Evolutionary conservation across 1,284 basidiomycete species (phyloP), one percentile per base, ranked within the genome.

Genomic region (Malassezia psittaci): DNA sequence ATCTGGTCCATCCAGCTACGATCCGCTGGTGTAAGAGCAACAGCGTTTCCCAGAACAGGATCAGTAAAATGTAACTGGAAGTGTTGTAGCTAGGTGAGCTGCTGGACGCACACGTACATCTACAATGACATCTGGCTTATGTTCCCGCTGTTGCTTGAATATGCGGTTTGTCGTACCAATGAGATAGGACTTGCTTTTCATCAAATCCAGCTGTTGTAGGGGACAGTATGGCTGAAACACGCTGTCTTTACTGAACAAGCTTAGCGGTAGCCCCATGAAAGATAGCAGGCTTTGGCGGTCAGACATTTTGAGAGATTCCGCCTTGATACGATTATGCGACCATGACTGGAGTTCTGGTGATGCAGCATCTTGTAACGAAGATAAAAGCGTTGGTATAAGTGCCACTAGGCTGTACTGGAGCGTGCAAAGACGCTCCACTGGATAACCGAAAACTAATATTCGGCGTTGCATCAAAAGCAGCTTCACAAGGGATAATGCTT

Each of bases 191-290:
- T 86, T 85, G 32, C 85, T 83, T 65, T 82, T 84, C 39, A 94
- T 77, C 77, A 90, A 82, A 63, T 96, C 93, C 15, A 96, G 80
- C 76, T 99, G 91, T 75, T 99, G 93, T 8, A 99, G 76, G 0
- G 93, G 93, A 19, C 98, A 79, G 76, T 96, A 99, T 1, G 93
- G 94, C 76, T 99, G 93, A 78, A 98, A 99, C 78, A 96, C 91
- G 1, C 90, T 82, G 63, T 89, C 88, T 51, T 73, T 54, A 39
- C 77, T 76, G 59, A 78, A 78, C 16, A 78, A 57, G 68, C 91
- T 86, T 13, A 96, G 78, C 2, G 90, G 93, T 24, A 96, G 78
- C 19, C 93, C 94, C 70, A 91, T 82, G 75, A 88, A 99, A 10
- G 87, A 81, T 76, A 94, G 80, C 80, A 99, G 81, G 72, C 89